Percentiles rank a stretch among this genome's conserved stretches.
Conservation (phyloP, 1,284 basidiomycete genomes). For the Malassezia equina region DNA sequence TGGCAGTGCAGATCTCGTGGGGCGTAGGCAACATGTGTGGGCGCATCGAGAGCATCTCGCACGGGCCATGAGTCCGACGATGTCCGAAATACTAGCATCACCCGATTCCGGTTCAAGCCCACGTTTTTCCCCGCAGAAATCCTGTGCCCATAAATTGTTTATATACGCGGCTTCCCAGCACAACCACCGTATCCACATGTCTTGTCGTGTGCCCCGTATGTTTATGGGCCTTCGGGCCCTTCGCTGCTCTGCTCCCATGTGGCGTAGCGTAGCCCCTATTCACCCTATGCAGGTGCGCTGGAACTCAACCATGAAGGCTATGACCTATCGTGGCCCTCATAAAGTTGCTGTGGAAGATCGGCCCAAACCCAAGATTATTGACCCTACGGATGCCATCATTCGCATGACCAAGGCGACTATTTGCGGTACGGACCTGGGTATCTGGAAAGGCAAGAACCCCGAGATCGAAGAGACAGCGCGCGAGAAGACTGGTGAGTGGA, state of each 20-base stretch:
- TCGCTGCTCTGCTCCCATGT: neutral
- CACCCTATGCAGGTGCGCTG: neutral
- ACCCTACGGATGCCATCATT: neutral
- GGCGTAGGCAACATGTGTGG: too few species aligned
- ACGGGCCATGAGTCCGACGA: neutral
- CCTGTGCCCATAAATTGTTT: too few species aligned
- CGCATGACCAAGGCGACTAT: constrained; percentile 1
- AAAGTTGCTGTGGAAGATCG: neutral
- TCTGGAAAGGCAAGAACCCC: constrained; percentile 1
- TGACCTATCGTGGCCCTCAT: constrained; percentile 1
- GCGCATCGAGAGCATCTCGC: too few species aligned
- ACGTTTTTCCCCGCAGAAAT: neutral
- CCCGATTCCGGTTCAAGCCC: neutral
- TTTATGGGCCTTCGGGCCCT: neutral
- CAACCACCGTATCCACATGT: neutral
- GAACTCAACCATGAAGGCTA: neutral
- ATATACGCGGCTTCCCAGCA: neutral
- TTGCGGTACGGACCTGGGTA: constrained; percentile 1
- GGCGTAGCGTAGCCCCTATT: neutral
- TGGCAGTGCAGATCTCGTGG: neutral
- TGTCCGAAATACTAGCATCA: neutral
- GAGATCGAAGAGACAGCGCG: neutral
- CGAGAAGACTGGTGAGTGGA: neutral
- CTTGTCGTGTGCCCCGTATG: neutral
- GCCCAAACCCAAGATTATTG: neutral